These are phyloP conservation scores for Wickerhamiella dianesei DNA, from an alignment of 805 yeast species.

Conservation along the genomic window DNA sequence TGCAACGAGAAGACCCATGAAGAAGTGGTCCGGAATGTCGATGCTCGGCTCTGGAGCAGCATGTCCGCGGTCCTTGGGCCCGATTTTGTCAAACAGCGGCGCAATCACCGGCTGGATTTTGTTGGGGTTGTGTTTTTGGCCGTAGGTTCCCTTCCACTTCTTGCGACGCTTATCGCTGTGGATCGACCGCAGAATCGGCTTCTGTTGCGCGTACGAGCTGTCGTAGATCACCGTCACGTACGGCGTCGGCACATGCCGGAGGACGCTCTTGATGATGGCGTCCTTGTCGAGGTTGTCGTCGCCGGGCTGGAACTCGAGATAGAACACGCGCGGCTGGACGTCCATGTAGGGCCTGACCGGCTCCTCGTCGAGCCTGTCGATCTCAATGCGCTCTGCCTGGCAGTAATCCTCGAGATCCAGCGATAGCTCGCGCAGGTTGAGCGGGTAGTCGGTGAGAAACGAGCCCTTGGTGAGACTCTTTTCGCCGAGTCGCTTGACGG, in stretches of 20 bases:
- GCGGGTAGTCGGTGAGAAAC: conserved; percentile 12
- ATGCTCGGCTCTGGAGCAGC: conserved; percentile 11
- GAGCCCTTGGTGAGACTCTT: conserved; percentile 18
- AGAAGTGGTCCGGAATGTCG: conserved; percentile 17
- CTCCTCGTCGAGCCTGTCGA: conserved; percentile 3
- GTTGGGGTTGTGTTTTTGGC: conserved; percentile 9
- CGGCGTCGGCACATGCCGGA: conserved; percentile 68
- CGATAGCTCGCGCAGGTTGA: conserved; percentile 18
- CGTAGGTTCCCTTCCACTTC: conserved; percentile 13
- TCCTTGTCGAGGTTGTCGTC: conserved; percentile 15
- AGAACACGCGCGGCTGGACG: conserved; percentile 15
- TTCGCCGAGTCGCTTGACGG: conserved; percentile 15
- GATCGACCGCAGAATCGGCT: conserved; percentile 19
- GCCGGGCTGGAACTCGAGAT: conserved; percentile 13
- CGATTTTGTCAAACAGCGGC: conserved; percentile 10
- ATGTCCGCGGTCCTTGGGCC: conserved; percentile 5
- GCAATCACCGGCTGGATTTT: conserved; percentile 16
- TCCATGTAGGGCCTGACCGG: conserved; percentile 9
- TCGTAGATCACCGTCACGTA: conserved; percentile 49
- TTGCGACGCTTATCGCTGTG: conserved; percentile 21
- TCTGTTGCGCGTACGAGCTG: conserved; percentile 22
- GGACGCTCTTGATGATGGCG: conserved; percentile 37
- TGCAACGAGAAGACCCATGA: conserved; percentile 13
- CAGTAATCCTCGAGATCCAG: conserved; percentile 19
- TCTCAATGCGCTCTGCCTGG: conserved; percentile 11